Conservation (phyloP, 768 basidiomycete genomes). For the Tulasnella sp. region DNA sequence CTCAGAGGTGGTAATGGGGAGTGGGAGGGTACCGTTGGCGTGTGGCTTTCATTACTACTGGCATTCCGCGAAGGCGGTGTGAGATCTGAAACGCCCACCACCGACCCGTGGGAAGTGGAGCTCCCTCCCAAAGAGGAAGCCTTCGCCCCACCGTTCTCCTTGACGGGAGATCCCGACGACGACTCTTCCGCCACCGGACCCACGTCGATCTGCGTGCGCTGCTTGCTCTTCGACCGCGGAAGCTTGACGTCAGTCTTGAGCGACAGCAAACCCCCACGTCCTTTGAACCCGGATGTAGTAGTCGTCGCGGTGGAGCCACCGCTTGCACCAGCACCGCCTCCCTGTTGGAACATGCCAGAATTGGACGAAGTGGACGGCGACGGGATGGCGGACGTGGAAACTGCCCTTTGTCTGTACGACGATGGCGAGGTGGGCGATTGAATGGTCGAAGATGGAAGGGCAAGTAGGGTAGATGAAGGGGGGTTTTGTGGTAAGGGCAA, state of each 20-base stretch:
- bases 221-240: neutral
- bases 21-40: neutral
- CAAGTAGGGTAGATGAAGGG: conserved; percentile 58
- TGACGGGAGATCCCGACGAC: neutral
- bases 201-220: conserved; percentile 10
- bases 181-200: neutral
- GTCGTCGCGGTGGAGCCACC: conserved; percentile 12
- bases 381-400: conserved; percentile 31
- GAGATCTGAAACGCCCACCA: neutral
- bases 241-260: neutral
- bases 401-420: neutral
- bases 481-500: conserved; percentile 18
- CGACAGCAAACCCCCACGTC: conserved; percentile 2
- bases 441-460: conserved; percentile 44
- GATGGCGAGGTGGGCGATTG: conserved; percentile 45
- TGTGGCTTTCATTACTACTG: neutral
- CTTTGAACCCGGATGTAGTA: neutral
- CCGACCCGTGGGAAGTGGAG: neutral
- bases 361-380: neutral
- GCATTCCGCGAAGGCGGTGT: conserved; percentile 14
- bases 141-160: neutral
- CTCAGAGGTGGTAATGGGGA: neutral
- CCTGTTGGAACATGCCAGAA: conserved; percentile 1
- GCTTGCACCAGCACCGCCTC: conserved; percentile 21
- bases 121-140: neutral